phyloP scores from a whole-genome alignment of 2,329 filamentous ascomycete species.

The Colletotrichum coccodes region DNA sequence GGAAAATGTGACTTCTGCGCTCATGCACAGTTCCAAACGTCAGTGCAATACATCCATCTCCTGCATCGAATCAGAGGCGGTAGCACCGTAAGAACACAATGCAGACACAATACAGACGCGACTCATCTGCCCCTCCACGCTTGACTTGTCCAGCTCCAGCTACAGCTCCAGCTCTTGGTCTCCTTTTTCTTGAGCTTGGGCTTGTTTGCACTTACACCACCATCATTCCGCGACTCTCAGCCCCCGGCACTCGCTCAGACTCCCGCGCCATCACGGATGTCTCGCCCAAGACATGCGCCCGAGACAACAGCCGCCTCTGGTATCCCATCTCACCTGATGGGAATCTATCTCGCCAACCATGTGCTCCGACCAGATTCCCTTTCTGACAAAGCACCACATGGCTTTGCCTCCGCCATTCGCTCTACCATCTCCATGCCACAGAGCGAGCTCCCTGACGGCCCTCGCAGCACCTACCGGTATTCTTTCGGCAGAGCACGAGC shows the following conservation, averaged over 20 bases:
- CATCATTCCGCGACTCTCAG: not conserved
- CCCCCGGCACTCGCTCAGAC: constrained; percentile 16
- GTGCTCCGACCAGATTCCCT: not conserved
- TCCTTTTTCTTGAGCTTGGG: no score
- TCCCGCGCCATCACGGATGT: constrained; percentile 17
- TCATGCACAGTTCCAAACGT: not conserved
- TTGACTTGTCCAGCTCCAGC: no score
- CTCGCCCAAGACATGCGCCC: not conserved
- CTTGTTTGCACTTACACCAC: not conserved
- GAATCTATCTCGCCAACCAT: not conserved
- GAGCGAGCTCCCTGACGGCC: not conserved
- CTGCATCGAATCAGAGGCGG: not conserved
- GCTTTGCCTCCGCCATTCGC: not conserved
- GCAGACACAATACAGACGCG: not conserved
- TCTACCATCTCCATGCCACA: not conserved
- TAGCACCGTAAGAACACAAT: not conserved
- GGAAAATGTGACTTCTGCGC: not conserved
- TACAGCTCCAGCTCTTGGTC: not conserved
- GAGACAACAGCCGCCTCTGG: constrained; percentile 23
- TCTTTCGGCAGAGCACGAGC: constrained; percentile 5
- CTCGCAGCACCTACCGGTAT: not conserved
- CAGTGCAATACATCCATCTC: not conserved
- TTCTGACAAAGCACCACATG: not conserved
- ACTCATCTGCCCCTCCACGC: not conserved
- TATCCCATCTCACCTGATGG: constrained; percentile 17